These are phyloP conservation scores for Drechslerella dactyloides DNA, from an alignment of 2,329 filamentous ascomycete species.

Conservation along the genomic window DNA sequence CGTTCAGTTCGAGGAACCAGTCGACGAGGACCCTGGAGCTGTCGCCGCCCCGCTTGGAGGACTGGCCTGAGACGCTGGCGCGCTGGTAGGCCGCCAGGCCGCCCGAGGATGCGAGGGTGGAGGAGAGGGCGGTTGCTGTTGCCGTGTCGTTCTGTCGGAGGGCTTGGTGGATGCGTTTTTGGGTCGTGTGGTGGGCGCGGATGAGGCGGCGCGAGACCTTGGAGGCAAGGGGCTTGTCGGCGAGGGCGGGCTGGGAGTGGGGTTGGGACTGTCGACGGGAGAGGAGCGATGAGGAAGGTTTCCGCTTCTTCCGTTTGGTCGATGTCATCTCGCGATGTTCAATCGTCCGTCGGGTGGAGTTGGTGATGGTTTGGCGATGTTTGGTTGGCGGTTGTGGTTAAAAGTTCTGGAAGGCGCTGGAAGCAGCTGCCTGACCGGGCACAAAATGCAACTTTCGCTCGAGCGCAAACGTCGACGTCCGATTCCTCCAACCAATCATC, in stretches of 20 bases:
- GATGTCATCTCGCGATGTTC: too few relatives aligned
- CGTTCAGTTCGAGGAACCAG: constrained; percentile 62
- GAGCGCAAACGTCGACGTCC: background rate
- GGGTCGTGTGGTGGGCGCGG: constrained; percentile 69
- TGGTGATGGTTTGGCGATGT: constrained; percentile 5
- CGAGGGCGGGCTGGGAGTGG: constrained; percentile 52
- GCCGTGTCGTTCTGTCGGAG: constrained; percentile 63
- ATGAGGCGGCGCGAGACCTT: constrained; percentile 71
- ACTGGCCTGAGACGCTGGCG: constrained; percentile 73
- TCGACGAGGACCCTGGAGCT: constrained; percentile 70
- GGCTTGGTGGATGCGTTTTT: constrained; percentile 69
- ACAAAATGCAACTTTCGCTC: background rate
- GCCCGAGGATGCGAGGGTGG: constrained; percentile 66
- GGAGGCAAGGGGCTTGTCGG: constrained; percentile 66
- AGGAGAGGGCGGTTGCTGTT: constrained; percentile 61
- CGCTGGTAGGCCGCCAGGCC: constrained; percentile 70
- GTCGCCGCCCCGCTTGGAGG: constrained; percentile 70
- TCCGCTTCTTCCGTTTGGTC: constrained; percentile 50
- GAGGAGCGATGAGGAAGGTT: constrained; percentile 43
- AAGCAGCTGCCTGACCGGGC: constrained; percentile 4
- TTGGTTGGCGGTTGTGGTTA: background rate
- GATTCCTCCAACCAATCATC: background rate
- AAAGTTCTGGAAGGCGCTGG: constrained; percentile 41
- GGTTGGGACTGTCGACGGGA: constrained; percentile 15
- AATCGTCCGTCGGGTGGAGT: too few relatives aligned